Evolutionary conservation across 768 basidiomycete species (phyloP), one percentile per base, ranked within the genome.

Genomic region (Boletus insuetus): DNA sequence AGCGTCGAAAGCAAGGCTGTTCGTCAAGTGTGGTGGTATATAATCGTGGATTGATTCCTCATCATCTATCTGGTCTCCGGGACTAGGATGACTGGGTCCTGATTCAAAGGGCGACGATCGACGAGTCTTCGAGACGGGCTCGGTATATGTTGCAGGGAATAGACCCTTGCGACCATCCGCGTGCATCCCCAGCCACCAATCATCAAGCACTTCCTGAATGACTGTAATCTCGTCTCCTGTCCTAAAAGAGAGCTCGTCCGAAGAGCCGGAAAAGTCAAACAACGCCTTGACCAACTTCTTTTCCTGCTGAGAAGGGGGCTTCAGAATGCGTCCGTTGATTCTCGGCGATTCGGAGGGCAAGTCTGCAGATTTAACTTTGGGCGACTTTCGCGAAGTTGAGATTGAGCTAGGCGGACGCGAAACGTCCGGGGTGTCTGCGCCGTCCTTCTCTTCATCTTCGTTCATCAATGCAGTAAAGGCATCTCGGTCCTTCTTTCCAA

Each of bases 111-210:
- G 65, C 1, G 79, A 63, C 29, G 74, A 65, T 55, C 34, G 56
- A 40, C 19, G 53, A 17, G 46, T 39, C 44, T 49, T 59, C 9
- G 55, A 52, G 49, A 74, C 59, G 4, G 55, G 51, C 60, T 92
- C 88, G 10, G 84, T 86, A 69, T 92, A 89, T 7, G 84, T 79
- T 2, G 82, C 79, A 0, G 94, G 94, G 78, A 97, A 95, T 40
- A 96, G 68, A 14, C 94, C 94, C 49, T 79, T 83, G 58, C 77
- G 77, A 2, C 89, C 91, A 52, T 80, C 73, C 42, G 56, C 61
- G 34, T 83, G 67, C 66, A 89, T 84, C 8, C 93, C 94, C 75
- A 93, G 82, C 89, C 91, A 95, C 94, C 94, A 95, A 56, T 84
- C 92, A 58, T 91, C 89, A 34, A 92, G 75, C 1, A 94, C 89